A percentile compares a stretch with the other conserved stretches of the same genome.
Evolutionary conservation across 2,329 filamentous ascomycete species (phyloP).

Genomic region (Amauroascus niger): DNA sequence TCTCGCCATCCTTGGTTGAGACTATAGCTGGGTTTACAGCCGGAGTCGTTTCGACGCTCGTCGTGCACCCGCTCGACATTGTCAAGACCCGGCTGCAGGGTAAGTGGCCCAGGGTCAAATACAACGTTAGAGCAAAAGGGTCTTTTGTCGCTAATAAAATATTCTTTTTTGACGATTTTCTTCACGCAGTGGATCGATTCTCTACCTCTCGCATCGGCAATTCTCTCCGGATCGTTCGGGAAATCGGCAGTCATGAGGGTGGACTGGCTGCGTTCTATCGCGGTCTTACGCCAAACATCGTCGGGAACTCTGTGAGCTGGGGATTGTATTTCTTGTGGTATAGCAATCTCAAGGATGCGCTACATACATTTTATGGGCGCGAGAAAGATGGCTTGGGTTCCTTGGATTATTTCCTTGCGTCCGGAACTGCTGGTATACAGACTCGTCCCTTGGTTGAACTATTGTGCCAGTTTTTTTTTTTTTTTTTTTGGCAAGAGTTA

Average conservation of each 20-base stretch:
- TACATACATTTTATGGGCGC: conserved; percentile 35
- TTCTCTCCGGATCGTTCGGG: conserved; percentile 44
- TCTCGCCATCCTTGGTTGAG: conserved; percentile 73
- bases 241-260: conserved; percentile 47
- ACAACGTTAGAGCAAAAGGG: too few species aligned
- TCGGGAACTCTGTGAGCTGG: conserved; percentile 87
- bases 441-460: not conserved
- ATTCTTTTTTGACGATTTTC: conserved; percentile 27
- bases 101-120: conserved; percentile 43
- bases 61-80: conserved; percentile 85
- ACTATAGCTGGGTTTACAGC: conserved; percentile 82
- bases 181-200: conserved; percentile 43
- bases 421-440: conserved; percentile 48
- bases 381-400: conserved; percentile 41
- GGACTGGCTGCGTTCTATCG: conserved; percentile 67
- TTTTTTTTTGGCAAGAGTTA: not conserved
- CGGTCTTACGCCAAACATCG: conserved; percentile 77
- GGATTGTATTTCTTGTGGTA: conserved; percentile 81
- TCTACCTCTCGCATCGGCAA: conserved; percentile 42
- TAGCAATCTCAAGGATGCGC: conserved; percentile 48
- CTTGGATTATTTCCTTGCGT: conserved; percentile 71
- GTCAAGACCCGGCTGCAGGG: conserved; percentile 94
- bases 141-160: too few species aligned
- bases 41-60: conserved; percentile 74
- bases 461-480: too few species aligned